Evolutionary conservation across 768 basidiomycete species (phyloP), one percentile per base, ranked within the genome.

Genomic region (Cyclocybe cylindracea): DNA sequence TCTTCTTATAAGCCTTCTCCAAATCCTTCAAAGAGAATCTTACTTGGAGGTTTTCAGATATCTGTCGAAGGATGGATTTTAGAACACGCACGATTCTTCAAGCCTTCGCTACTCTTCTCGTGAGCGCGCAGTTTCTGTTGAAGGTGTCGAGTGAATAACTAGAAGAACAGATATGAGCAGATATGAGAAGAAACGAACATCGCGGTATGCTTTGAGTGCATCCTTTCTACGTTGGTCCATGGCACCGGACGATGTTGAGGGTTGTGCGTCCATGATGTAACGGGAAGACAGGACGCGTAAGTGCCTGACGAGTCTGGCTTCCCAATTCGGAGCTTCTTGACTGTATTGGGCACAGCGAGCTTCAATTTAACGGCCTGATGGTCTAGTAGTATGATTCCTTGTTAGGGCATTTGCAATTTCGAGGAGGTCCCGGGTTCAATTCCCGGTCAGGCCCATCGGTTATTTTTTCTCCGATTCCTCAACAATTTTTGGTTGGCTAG

Each of bases 81-180:
- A 47, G 11, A 16, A 34, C 13, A 76, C 91, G 61, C 60, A 98
- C 96, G 75, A 60, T 86, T 92, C 84, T 97, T 98, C 60, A 99
- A 77, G 64, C 78, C 89, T 61, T 92, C 86, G 62, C 91, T 90
- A 58, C 85, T 89, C 44, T 78, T 75, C 74, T 96, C 92, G 69
- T 99, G 97, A 54, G 85, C 83, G 58, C 85, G 86, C 82, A 98
- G 86, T 92, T 98, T 99, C 96, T 98, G 62, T 14, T 53, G 5
- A 24, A 24, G 24, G 24, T 5, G 24, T 24, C 24, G 24, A 18
- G 19, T 46, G 39, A 48, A 61, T 49, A 43, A 64, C 51, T 16
- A 54, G 29, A 37, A 14, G 6, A 24, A 47, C 3, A 48, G 35
- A 43, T 10, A 7, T 13, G 10, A 18, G 5, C 13, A 38, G 43